A percentile compares a stretch with the other conserved stretches of the same genome.
phyloP scores from a whole-genome alignment of 352 stramenopile genomes.

The Pythium apleroticum region DNA sequence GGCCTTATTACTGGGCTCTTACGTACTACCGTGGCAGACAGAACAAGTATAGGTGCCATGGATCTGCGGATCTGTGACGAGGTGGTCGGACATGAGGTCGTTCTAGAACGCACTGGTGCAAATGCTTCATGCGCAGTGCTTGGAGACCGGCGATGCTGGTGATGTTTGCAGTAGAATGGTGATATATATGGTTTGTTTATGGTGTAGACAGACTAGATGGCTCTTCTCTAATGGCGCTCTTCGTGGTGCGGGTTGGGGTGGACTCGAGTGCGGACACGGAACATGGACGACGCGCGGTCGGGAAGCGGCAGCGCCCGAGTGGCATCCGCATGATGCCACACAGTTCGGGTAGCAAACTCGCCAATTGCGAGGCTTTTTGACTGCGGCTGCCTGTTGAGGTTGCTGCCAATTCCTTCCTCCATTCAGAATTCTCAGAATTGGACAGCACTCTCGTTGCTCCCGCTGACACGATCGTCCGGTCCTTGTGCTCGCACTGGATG shows the following conservation, averaged over 20 bases:
- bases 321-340: conserved; percentile 29
- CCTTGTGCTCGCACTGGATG: conserved; percentile 10
- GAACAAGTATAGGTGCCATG: neutral
- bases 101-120: neutral
- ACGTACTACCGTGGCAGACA: conserved; percentile 5
- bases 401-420: neutral
- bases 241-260: neutral
- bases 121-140: neutral
- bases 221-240: conserved; percentile 1
- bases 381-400: conserved; percentile 25
- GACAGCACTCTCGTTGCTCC: conserved; percentile 9
- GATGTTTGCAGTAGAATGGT: neutral
- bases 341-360: conserved; percentile 34
- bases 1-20: neutral
- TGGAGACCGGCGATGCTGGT: neutral
- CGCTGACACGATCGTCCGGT: conserved; percentile 19
- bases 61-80: neutral
- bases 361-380: conserved; percentile 34
- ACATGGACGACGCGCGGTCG: neutral
- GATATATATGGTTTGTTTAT: conserved; percentile 8
- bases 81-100: neutral
- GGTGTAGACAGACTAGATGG: neutral
- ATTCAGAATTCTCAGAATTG: no score
- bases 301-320: conserved; percentile 30
- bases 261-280: conserved; percentile 1